Percentiles rank a stretch among this genome's conserved stretches.
Conservation (phyloP, 2,329 filamentous ascomycete genomes). For the Talaromyces sp. region DNA sequence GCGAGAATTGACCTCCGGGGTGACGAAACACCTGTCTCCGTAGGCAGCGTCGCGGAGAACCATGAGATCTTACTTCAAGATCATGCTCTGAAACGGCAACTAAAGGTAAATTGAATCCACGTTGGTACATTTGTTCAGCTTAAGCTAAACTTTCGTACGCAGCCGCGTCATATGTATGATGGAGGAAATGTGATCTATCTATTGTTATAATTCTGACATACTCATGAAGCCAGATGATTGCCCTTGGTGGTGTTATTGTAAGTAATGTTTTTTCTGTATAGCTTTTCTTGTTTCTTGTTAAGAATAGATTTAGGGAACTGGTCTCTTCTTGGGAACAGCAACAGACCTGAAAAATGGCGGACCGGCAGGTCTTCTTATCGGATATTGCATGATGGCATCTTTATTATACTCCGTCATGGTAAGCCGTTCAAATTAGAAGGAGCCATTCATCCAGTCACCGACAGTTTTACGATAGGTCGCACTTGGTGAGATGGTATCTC, state of each 20-base stretch:
- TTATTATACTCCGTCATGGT: conserved; percentile 24
- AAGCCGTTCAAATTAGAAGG: neutral
- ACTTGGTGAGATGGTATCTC: conserved; percentile 36
- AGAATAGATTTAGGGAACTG: conserved; percentile 35
- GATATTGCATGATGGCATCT: conserved; percentile 46
- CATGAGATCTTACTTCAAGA: neutral
- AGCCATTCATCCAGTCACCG: conserved; percentile 16
- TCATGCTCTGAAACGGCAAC: conserved; percentile 12
- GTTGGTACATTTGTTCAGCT: neutral
- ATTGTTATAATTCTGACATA: neutral
- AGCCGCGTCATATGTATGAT: conserved; percentile 7
- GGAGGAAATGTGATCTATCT: neutral
- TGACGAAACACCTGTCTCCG: conserved; percentile 10
- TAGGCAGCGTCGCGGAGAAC: conserved; percentile 3
- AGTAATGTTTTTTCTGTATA: neutral
- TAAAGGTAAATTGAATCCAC: conserved; percentile 7
- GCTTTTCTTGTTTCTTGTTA: neutral
- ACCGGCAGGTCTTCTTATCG: conserved; percentile 48
- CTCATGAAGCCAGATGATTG: conserved; percentile 14
- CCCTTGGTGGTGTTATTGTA: conserved; percentile 15
- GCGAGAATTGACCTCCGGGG: neutral
- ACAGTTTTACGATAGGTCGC: conserved; percentile 39
- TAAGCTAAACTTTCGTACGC: neutral
- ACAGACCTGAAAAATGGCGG: conserved; percentile 47
- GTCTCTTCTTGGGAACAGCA: conserved; percentile 51